These are phyloP conservation scores for Yarrowia porcina DNA, from an alignment of 805 yeast genomes.

Conservation along the genomic window DNA sequence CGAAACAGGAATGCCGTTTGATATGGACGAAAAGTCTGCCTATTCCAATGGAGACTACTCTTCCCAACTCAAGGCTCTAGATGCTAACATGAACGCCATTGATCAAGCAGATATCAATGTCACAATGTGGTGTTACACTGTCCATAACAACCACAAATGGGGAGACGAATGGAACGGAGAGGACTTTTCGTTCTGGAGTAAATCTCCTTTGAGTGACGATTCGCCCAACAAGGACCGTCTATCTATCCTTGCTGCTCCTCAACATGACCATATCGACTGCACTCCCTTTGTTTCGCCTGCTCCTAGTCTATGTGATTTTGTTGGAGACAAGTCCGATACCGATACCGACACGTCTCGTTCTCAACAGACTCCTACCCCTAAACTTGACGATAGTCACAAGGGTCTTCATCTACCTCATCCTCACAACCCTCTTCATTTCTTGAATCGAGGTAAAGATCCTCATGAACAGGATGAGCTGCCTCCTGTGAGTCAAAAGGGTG, in stretches of 20 bases:
- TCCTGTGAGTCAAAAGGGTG: conserved; percentile 6
- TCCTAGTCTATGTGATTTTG: conserved; percentile 1
- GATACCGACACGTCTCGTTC: not conserved
- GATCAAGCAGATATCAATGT: conserved; percentile 70
- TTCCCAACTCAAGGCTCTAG: conserved; percentile 74
- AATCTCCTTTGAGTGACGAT: conserved; percentile 40
- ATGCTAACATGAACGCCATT: conserved; percentile 71
- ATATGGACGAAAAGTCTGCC: conserved; percentile 78
- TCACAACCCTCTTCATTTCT: conserved; percentile 7
- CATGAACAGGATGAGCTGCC: conserved; percentile 5
- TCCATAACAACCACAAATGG: conserved; percentile 67
- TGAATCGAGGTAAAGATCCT: not conserved
- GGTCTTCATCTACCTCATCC: conserved; percentile 4
- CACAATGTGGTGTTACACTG: conserved; percentile 81
- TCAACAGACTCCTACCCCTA: not conserved
- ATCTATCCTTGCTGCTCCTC: not conserved
- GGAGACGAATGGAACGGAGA: conserved; percentile 93
- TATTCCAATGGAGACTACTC: conserved; percentile 58
- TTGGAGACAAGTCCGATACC: not conserved
- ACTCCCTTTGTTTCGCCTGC: conserved; percentile 19
- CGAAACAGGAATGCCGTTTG: conserved; percentile 93
- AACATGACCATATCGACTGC: conserved; percentile 7
- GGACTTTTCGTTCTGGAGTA: conserved; percentile 81
- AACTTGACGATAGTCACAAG: not conserved
- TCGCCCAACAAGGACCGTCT: conserved; percentile 9